Evolutionary conservation across 23 red algal genomes (phyloP), one percentile per base, ranked within the genome.

Genomic region (Porphyridium purpureum): DNA sequence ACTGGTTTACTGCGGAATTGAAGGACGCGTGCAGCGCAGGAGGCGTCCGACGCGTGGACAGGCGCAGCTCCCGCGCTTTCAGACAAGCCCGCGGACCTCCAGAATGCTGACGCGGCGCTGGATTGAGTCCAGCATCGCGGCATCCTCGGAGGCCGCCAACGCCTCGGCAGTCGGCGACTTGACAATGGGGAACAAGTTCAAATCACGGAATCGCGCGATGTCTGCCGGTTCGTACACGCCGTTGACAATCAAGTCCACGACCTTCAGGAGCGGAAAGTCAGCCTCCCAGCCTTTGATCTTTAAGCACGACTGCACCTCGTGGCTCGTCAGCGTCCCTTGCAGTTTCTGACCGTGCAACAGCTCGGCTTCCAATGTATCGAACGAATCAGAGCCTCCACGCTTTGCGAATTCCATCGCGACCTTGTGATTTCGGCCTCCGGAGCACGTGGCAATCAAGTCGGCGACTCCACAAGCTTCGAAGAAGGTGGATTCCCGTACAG

Each of bases 381-480:
- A 93, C 14, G 74, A 59, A 2, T 55, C 61, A 22, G 46, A 34
- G 8, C 69, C 80, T 4, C 41, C 50, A 22, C 44, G 19, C 59
- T 64, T 64, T 9, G 47, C 40, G 58, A 82, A 93, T 7, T 65
- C 85, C 59, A 82, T 75, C 2, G 85, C 57, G 9, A 69, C 66
- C 1, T 60, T 55, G 27, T 75, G 64, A 60, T 93, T 93, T 19
- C 85, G 73, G 38, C 85, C 85, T 8, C 85, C 85, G 42, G 66
- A 64, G 59, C 85, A 93, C 8, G 85, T 93, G 38, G 85, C 82
- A 52, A 93, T 93, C 9, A 93, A 66, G 33, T 93, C 85, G 22
- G 85, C 85, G 9, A 93, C 55, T 21, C 85, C 85, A 40, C 74
- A 74, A 14, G 69, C 70, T 34, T 93, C 72, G n/a, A 81, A 35